Evolutionary conservation across 805 yeast genomes (phyloP).

Genomic region (Zygosaccharomyces bisporus): DNA sequence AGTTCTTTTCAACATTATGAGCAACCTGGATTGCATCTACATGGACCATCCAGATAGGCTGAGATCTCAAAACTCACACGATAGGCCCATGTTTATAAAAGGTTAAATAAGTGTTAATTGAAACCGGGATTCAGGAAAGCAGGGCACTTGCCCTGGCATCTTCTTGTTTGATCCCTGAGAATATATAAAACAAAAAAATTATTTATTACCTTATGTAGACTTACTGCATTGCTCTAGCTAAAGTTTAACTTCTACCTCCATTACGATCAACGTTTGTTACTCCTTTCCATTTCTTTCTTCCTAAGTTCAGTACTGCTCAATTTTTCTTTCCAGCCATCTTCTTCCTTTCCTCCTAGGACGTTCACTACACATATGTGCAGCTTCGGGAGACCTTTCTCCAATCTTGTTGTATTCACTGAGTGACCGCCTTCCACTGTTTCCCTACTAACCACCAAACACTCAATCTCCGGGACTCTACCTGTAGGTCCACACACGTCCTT

Average conservation of each 20-base stretch:
- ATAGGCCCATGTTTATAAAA: conserved; percentile 59
- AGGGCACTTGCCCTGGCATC: no score
- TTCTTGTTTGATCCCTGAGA: no score
- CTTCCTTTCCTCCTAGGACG: conserved; percentile 62
- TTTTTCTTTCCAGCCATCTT: conserved; percentile 61
- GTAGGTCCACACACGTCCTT: conserved; percentile 95
- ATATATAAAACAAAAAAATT: no score
- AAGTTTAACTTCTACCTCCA: not conserved
- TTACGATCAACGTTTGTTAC: not conserved
- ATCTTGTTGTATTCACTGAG: conserved; percentile 63
- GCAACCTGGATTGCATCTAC: conserved; percentile 55
- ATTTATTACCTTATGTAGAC: conserved; percentile 1
- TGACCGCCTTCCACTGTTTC: conserved; percentile 78
- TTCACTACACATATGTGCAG: conserved; percentile 53
- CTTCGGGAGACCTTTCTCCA: conserved; percentile 48
- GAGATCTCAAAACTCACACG: conserved; percentile 50
- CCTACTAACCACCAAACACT: conserved; percentile 73
- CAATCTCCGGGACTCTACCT: conserved; percentile 65
- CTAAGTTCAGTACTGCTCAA: conserved; percentile 83
- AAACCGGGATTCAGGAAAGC: no score
- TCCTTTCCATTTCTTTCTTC: conserved; percentile 25
- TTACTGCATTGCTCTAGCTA: no score
- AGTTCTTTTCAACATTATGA: conserved; percentile 52
- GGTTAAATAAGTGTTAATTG: conserved; percentile 20
- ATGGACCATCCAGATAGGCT: conserved; percentile 86